Percentiles rank a stretch among this genome's conserved stretches.
These are phyloP conservation scores for Blastobotrys ciferrii DNA, from an alignment of 1,139 yeast genomes.

Conservation along the genomic window DNA sequence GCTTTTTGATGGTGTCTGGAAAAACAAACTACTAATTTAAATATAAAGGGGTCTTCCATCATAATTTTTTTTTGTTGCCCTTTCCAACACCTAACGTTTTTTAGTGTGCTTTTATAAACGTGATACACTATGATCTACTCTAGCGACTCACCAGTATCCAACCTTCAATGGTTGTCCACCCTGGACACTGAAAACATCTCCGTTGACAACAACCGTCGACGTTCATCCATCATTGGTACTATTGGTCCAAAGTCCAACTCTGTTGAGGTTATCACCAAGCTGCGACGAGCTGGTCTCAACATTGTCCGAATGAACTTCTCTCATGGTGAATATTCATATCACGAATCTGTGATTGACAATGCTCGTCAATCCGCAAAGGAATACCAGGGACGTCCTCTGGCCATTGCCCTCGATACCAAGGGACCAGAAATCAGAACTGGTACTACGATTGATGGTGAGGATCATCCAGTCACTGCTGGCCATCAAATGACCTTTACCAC, in stretches of 20 bases:
- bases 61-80: conserved; percentile 5
- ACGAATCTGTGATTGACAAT: conserved; percentile 93
- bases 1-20: neutral
- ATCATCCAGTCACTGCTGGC: conserved; percentile 77
- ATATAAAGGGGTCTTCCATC: neutral
- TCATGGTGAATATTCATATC: conserved; percentile 96
- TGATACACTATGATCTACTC: conserved; percentile 30
- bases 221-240: conserved; percentile 96
- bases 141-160: conserved; percentile 36
- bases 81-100: neutral
- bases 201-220: conserved; percentile 67
- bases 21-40: neutral
- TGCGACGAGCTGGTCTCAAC: conserved; percentile 96
- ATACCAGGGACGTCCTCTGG: conserved; percentile 93
- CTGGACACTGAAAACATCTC: conserved; percentile 79
- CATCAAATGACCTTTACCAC: conserved; percentile 94
- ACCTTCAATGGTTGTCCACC: conserved; percentile 75
- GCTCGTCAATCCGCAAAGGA: conserved; percentile 90
- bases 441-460: conserved; percentile 74
- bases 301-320: conserved; percentile 98
- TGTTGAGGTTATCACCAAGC: conserved; percentile 77
- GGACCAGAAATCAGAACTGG: conserved; percentile 99
- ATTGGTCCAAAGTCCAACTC: conserved; percentile 96
- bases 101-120: neutral
- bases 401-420: conserved; percentile 97